These are phyloP conservation scores for Pythium grandisporangium DNA, from an alignment of 352 stramenopile genomes.

Conservation along the genomic window DNA sequence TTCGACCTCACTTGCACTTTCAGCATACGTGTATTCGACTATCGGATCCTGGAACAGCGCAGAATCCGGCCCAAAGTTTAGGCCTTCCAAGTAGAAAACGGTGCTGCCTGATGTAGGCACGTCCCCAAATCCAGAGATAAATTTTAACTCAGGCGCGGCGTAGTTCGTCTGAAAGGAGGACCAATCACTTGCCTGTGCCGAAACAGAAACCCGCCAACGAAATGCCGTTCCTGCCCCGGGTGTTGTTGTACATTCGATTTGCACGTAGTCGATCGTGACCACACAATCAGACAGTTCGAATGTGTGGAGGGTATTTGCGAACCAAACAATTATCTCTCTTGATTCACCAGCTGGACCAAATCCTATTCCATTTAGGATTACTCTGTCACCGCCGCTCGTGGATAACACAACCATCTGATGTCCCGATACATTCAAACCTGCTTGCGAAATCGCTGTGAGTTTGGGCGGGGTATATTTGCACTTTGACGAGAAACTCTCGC, in stretches of 20 bases:
- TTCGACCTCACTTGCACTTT: too few relatives aligned
- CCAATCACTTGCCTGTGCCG: slow-evolving; percentile 17
- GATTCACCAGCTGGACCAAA: slow-evolving; percentile 30
- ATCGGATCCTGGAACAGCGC: slow-evolving; percentile 33
- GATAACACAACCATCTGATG: slow-evolving; percentile 10
- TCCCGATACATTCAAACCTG: too few relatives aligned
- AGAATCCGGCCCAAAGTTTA: slow-evolving; percentile 37
- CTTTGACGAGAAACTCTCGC: slow-evolving; percentile 6
- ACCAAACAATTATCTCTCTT: slow-evolving; percentile 15
- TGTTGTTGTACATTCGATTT: slow-evolving; percentile 22
- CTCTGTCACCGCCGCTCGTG: slow-evolving; percentile 18
- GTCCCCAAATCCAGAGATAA: slow-evolving; percentile 33
- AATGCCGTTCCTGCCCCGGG: slow-evolving; percentile 25
- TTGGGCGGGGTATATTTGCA: slow-evolving; percentile 29
- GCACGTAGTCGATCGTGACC: slow-evolving; percentile 24
- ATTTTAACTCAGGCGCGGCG: slow-evolving; percentile 17
- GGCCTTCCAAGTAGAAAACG: slow-evolving; percentile 34
- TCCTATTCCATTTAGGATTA: slow-evolving; percentile 30
- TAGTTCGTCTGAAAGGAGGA: slow-evolving; percentile 17
- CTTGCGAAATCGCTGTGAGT: slow-evolving; percentile 10
- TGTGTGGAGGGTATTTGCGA: slow-evolving; percentile 26
- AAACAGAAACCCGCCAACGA: slow-evolving; percentile 26
- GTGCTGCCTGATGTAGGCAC: slow-evolving; percentile 29
- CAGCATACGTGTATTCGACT: slow-evolving; percentile 49
- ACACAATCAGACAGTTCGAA: slow-evolving; percentile 33